phyloP scores from a whole-genome alignment of 108 stramenopile genomes.

The Cyclotella choctawhatcheeana region DNA sequence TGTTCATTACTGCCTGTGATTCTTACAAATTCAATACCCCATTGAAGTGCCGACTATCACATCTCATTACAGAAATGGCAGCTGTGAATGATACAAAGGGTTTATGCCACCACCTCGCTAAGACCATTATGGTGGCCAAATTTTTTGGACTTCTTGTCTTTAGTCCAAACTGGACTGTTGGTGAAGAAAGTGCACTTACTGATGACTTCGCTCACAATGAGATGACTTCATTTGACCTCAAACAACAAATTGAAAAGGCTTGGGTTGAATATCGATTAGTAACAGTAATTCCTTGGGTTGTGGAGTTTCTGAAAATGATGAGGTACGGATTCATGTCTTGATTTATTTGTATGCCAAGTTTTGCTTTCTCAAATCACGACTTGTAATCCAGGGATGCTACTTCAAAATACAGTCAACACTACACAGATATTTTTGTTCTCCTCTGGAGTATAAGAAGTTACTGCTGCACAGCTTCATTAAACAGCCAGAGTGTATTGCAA shows the following conservation, averaged over 20 bases:
- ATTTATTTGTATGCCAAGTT: background rate
- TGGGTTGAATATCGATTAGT: slow-evolving; percentile 46
- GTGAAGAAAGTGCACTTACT: slow-evolving; percentile 4
- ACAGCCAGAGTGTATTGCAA: slow-evolving; percentile 20
- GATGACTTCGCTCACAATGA: slow-evolving; percentile 11
- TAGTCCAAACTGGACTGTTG: slow-evolving; percentile 71
- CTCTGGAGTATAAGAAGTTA: slow-evolving; percentile 38
- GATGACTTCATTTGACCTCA: slow-evolving; percentile 45
- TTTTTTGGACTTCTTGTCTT: slow-evolving; percentile 82
- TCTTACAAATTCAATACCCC: slow-evolving; percentile 70
- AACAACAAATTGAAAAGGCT: slow-evolving; percentile 50
- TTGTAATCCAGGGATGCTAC: slow-evolving; percentile 28
- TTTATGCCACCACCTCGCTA: slow-evolving; percentile 47
- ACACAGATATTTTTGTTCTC: slow-evolving; percentile 53
- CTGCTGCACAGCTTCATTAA: slow-evolving; percentile 3
- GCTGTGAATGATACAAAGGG: slow-evolving; percentile 44
- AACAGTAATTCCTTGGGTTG: slow-evolving; percentile 65
- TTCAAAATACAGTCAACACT: slow-evolving; percentile 51
- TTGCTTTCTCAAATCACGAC: background rate
- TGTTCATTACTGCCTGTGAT: slow-evolving; percentile 71
- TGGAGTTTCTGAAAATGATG: slow-evolving; percentile 73
- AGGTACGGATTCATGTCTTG: slow-evolving; percentile 52
- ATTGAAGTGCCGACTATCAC: slow-evolving; percentile 44
- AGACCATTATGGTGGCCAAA: slow-evolving; percentile 68
- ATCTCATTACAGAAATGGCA: slow-evolving; percentile 23